phyloP scores from a whole-genome alignment of 106 monocot species.

The Allium sativum region DNA sequence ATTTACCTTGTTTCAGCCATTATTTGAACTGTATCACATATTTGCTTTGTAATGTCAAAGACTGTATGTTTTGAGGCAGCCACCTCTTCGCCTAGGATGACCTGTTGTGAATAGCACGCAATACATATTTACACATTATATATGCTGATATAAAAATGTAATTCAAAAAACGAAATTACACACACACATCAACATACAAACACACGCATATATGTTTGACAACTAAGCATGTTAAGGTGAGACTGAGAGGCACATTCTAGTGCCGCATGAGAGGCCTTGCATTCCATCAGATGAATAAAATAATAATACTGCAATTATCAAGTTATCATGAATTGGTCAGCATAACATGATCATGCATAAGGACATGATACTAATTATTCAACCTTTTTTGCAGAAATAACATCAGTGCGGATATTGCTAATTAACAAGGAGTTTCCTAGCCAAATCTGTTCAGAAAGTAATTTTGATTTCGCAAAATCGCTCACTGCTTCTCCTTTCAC shows the following conservation, averaged over 20 bases:
- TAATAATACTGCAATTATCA: conserved; percentile 82
- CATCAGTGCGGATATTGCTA: conserved; percentile 65
- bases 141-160: background rate
- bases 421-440: conserved; percentile 62
- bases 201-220: background rate
- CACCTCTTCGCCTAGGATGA: conserved; percentile 86
- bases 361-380: background rate
- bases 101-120: conserved; percentile 14
- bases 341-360: no score
- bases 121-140: background rate
- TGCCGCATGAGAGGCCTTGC: conserved; percentile 69
- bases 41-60: conserved; percentile 80
- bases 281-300: conserved; percentile 71
- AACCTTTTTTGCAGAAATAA: conserved; percentile 73
- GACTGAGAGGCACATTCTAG: conserved; percentile 72
- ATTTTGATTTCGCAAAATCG: no score
- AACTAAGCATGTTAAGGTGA: conserved; percentile 58
- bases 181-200: background rate
- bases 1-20: conserved; percentile 61
- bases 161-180: background rate
- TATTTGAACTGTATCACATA: conserved; percentile 78
- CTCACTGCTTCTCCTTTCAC: conserved; percentile 85
- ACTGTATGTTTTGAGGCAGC: conserved; percentile 71
- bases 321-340: no score
- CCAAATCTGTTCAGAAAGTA: no score